Percentiles rank a stretch among this genome's conserved stretches.
These are phyloP conservation scores for Allantophomopsis cytisporea DNA, from an alignment of 2,329 filamentous ascomycete genomes.

Conservation along the genomic window DNA sequence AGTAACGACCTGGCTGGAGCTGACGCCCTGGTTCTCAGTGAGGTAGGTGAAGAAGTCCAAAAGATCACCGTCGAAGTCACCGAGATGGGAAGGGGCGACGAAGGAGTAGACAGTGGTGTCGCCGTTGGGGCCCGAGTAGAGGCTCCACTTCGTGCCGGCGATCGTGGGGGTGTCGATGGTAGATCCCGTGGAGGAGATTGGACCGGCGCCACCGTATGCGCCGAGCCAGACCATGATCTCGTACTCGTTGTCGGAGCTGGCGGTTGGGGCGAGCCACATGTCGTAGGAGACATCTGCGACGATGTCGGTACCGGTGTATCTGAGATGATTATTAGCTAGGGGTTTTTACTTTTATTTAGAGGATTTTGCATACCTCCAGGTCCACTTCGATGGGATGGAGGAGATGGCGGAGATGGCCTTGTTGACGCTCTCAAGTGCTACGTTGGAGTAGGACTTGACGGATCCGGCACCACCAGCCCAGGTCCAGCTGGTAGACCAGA, in stretches of 20 bases:
- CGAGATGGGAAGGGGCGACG: constrained; percentile 30
- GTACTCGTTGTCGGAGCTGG: constrained; percentile 33
- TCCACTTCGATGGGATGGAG: constrained; percentile 19
- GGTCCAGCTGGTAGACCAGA: constrained; percentile 29
- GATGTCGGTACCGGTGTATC: constrained; percentile 33
- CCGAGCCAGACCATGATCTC: constrained; percentile 55
- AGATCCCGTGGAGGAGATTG: constrained; percentile 36
- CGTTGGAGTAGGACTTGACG: constrained; percentile 15
- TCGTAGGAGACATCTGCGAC: constrained; percentile 49
- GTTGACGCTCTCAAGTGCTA: constrained; percentile 15
- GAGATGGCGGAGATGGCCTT: constrained; percentile 20
- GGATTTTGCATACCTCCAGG: constrained; percentile 19
- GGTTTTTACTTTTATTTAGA: no score
- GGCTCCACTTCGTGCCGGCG: constrained; percentile 37
- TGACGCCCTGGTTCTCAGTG: constrained; percentile 28
- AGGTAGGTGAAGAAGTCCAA: constrained; percentile 44
- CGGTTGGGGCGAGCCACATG: constrained; percentile 37
- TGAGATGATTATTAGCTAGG: not conserved
- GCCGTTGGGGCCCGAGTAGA: constrained; percentile 48
- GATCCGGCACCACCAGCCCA: constrained; percentile 19
- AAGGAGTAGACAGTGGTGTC: constrained; percentile 48
- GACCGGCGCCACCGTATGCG: constrained; percentile 40
- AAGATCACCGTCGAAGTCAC: constrained; percentile 41
- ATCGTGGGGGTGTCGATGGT: constrained; percentile 39
- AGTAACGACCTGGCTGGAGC: constrained; percentile 35